Evolutionary conservation across 352 stramenopile species (phyloP).

Genomic region (Phytopythium vexans): DNA sequence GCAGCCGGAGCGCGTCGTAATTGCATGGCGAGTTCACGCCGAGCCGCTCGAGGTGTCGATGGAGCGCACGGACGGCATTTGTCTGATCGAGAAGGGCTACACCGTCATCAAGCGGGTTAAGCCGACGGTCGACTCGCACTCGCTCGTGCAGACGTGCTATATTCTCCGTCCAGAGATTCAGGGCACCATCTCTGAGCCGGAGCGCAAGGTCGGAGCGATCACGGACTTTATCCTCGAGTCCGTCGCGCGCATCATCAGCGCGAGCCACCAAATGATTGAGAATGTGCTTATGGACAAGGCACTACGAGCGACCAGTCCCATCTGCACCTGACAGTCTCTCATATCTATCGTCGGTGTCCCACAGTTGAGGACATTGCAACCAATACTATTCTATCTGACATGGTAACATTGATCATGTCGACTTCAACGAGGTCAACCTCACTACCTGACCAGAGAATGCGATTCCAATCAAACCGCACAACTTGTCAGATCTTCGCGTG

Average conservation of each 20-base stretch:
- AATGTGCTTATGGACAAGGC: conserved; percentile 55
- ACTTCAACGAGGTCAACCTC: too few species aligned
- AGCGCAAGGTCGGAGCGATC: conserved; percentile 57
- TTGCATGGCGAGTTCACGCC: conserved; percentile 52
- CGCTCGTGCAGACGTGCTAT: conserved; percentile 74
- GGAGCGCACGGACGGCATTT: conserved; percentile 46
- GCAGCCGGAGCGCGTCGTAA: conserved; percentile 47
- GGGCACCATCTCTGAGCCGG: conserved; percentile 54
- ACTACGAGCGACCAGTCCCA: conserved; percentile 3
- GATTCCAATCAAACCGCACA: too few species aligned
- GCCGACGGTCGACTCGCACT: conserved; percentile 29
- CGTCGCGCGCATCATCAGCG: conserved; percentile 52
- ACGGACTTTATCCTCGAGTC: conserved; percentile 70
- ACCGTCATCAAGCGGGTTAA: conserved; percentile 48
- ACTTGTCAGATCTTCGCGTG: too few species aligned
- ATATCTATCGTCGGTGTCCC: too few species aligned
- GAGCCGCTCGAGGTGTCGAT: conserved; percentile 51
- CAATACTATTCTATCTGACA: too few species aligned
- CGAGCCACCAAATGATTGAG: conserved; percentile 72
- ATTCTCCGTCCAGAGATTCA: conserved; percentile 60
- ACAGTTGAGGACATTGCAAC: too few species aligned
- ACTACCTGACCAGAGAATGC: too few species aligned
- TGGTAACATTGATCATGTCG: too few species aligned
- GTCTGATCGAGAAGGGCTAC: conserved; percentile 56
- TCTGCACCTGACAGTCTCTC: not conserved